Evolutionary conservation across 2,329 filamentous ascomycete species (phyloP).

Genomic region (Cladosporium colombiae): DNA sequence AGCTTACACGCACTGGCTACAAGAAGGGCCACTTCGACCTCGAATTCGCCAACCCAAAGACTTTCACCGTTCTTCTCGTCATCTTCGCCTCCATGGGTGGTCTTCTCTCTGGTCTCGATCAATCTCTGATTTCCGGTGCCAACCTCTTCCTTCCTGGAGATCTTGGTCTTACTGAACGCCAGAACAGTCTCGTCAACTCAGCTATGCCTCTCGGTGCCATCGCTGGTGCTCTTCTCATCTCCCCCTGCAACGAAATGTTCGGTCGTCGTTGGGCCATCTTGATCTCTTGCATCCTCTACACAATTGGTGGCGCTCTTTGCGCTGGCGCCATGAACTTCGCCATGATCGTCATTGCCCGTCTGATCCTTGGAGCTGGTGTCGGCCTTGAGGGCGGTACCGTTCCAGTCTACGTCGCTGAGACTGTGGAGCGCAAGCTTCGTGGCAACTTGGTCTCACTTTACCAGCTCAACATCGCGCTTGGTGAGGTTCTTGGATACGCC

Average conservation of each 20-base stretch:
- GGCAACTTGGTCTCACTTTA: conserved; percentile 74
- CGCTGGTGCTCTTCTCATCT: conserved; percentile 66
- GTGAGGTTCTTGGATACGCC: conserved; percentile 72
- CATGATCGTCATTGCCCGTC: conserved; percentile 69
- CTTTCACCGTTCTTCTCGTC: conserved; percentile 69
- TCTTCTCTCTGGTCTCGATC: conserved; percentile 70
- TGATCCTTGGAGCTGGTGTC: conserved; percentile 70
- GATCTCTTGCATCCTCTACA: conserved; percentile 69
- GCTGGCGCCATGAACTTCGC: conserved; percentile 68
- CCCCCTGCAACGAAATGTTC: conserved; percentile 66
- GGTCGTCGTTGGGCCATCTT: conserved; percentile 70
- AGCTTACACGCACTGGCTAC: conserved; percentile 39
- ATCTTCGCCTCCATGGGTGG: conserved; percentile 75
- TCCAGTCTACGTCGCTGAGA: conserved; percentile 73
- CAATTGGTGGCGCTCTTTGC: conserved; percentile 67
- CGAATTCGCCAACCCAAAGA: conserved; percentile 60
- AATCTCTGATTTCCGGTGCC: conserved; percentile 71
- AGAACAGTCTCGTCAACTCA: conserved; percentile 68
- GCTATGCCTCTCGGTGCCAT: conserved; percentile 73
- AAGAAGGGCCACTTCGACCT: conserved; percentile 53
- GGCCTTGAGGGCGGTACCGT: conserved; percentile 74
- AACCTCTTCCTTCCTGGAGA: conserved; percentile 65
- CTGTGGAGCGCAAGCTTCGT: conserved; percentile 65
- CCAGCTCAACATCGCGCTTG: conserved; percentile 74
- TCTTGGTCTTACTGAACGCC: conserved; percentile 53